A percentile compares a stretch with the other conserved stretches of the same genome.
Conservation (phyloP, 2,329 filamentous ascomycete genomes). For the Penicillium sp. region DNA sequence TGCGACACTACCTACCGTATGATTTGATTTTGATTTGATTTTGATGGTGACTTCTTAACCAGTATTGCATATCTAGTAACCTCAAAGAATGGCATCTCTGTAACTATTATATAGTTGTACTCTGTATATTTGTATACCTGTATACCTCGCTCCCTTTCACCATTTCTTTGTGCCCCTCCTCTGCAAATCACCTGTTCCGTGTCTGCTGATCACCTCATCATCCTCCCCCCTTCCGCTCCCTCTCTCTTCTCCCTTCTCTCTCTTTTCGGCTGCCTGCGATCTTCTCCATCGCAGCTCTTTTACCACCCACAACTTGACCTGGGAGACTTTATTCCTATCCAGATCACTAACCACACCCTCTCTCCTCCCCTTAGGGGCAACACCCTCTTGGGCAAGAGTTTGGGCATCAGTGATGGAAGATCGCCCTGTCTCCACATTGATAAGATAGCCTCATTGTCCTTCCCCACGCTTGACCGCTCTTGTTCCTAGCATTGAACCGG, state of each 20-base stretch:
- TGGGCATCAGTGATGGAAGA: conserved; percentile 27
- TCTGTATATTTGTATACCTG: too few species aligned
- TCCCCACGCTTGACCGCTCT: conserved; percentile 32
- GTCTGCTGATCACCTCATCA: conserved; percentile 32
- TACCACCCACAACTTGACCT: too few species aligned
- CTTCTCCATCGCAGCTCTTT: background rate
- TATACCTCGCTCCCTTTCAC: too few species aligned
- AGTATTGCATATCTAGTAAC: too few species aligned
- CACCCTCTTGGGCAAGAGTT: conserved; percentile 7
- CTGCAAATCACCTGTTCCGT: conserved; percentile 28
- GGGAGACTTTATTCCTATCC: too few species aligned
- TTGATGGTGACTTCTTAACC: too few species aligned
- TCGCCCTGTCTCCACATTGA: conserved; percentile 25
- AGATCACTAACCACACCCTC: too few species aligned
- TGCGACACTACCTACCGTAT: too few species aligned
- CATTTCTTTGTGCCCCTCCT: conserved; percentile 1
- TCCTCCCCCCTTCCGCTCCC: conserved; percentile 5
- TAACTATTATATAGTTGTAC: too few species aligned
- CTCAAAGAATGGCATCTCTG: too few species aligned
- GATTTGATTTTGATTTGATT: too few species aligned
- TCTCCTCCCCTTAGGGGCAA: too few species aligned
- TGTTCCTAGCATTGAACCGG: conserved; percentile 17
- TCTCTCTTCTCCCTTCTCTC: background rate
- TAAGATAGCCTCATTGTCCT: conserved; percentile 27
- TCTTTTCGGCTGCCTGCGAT: background rate